Percentiles rank a stretch among this genome's conserved stretches.
Evolutionary conservation across 2,329 filamentous ascomycete species (phyloP).

Genomic region (Fusarium ambrosium): DNA sequence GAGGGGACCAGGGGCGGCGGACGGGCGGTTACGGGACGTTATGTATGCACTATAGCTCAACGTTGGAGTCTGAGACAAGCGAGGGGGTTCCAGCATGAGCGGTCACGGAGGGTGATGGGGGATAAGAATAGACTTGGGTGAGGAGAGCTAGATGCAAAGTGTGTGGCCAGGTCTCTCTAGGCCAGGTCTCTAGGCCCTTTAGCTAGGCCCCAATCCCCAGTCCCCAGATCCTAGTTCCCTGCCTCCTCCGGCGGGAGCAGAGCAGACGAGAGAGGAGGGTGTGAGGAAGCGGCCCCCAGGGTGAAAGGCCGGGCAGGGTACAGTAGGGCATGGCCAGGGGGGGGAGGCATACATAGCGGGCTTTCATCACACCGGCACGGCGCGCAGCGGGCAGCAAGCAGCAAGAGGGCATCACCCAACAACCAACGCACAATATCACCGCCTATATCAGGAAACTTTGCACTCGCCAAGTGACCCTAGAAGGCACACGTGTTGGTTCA

Average conservation of each 20-base stretch:
- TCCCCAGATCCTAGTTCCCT: conserved; percentile 33
- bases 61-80: conserved; percentile 37
- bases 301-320: conserved; percentile 6
- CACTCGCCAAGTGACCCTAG: conserved; percentile 2
- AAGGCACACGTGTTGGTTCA: neutral
- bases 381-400: conserved; percentile 36
- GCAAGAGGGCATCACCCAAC: neutral
- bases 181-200: conserved; percentile 31
- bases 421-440: neutral
- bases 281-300: conserved; percentile 29
- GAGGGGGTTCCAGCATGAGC: conserved; percentile 30
- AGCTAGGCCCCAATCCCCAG: conserved; percentile 11
- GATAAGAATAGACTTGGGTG: conserved; percentile 47
- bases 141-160: conserved; percentile 30
- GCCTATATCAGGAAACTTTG: conserved; percentile 1
- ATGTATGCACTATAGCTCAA: conserved; percentile 58
- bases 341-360: conserved; percentile 16
- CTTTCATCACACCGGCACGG: conserved; percentile 40
- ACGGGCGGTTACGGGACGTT: conserved; percentile 63
- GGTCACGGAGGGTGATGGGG: conserved; percentile 41
- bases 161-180: conserved; percentile 38
- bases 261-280: conserved; percentile 32
- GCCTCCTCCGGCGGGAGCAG: conserved; percentile 25
- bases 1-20: conserved; percentile 48
- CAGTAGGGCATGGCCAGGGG: neutral